These are phyloP conservation scores for Vigna nakashimae DNA, from an alignment of 306 rosid genomes.

Conservation along the genomic window DNA sequence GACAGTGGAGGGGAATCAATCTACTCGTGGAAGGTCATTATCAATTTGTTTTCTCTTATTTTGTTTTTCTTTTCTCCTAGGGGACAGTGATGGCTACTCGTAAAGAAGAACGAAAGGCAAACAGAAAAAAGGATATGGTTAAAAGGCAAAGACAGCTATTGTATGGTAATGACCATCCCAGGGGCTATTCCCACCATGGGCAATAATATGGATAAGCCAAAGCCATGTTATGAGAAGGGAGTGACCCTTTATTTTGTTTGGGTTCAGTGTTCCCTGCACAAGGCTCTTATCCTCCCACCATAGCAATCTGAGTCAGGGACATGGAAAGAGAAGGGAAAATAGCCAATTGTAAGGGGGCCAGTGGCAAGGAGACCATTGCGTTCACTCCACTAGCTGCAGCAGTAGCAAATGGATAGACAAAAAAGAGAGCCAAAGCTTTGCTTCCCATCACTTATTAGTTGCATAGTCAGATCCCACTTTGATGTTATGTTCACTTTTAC, in stretches of 20 bases:
- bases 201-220: constrained; percentile 57
- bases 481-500: constrained; percentile 59
- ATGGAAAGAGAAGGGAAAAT: constrained; percentile 6
- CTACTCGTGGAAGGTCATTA: constrained; percentile 50
- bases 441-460: constrained; percentile 56
- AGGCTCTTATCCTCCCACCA: constrained; percentile 45
- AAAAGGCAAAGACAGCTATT: constrained; percentile 47
- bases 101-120: constrained; percentile 40
- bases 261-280: constrained; percentile 11
- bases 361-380: constrained; percentile 31
- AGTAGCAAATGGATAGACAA: constrained; percentile 52
- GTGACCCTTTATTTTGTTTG: constrained; percentile 30
- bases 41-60: constrained; percentile 42
- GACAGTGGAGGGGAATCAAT: constrained; percentile 29
- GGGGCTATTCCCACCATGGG: constrained; percentile 59
- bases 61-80: constrained; percentile 15
- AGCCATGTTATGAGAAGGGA: constrained; percentile 36
- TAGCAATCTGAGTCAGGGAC: constrained; percentile 36
- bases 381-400: constrained; percentile 45
- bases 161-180: constrained; percentile 39
- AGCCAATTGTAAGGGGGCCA: constrained; percentile 22
- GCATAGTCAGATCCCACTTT: constrained; percentile 82
- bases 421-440: constrained; percentile 55
- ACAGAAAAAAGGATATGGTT: constrained; percentile 37
- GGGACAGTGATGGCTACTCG: constrained; percentile 52